Evolutionary conservation across 345 rosid genomes (phyloP).

Genomic region (Combretum micranthum): DNA sequence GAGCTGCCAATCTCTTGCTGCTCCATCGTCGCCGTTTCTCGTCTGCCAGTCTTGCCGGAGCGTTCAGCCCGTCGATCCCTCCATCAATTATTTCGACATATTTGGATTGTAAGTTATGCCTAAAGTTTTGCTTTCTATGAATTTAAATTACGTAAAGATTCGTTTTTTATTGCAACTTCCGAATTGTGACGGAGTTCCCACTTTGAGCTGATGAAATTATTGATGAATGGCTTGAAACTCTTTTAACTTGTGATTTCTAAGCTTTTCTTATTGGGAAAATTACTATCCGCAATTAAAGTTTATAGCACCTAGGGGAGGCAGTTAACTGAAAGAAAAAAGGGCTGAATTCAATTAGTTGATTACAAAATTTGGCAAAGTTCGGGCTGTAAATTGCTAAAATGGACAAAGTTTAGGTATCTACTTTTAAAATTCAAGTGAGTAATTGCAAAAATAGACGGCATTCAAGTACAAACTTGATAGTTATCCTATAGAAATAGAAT

Average conservation of each 20-base stretch:
- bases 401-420: too few species aligned
- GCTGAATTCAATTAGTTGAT: too few species aligned
- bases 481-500: not conserved
- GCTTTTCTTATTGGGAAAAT: not conserved
- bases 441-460: too few species aligned
- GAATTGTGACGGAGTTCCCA: not conserved
- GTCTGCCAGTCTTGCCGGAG: constrained; percentile 59
- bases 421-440: too few species aligned
- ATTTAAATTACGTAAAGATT: not conserved
- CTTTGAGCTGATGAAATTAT: too few species aligned
- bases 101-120: constrained; percentile 81
- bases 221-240: too few species aligned
- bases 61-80: constrained; percentile 77
- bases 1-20: constrained; percentile 43
- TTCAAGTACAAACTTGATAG: too few species aligned
- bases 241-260: not conserved
- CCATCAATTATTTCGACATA: constrained; percentile 68
- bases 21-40: constrained; percentile 42
- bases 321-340: too few species aligned
- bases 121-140: not conserved
- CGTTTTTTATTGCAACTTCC: not conserved
- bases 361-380: too few species aligned
- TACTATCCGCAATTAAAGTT: too few species aligned
- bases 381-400: too few species aligned
- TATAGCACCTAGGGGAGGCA: too few species aligned